Evolutionary conservation across 805 yeast species (phyloP), one percentile per base, ranked within the genome.

Genomic region (Hanseniaspora taiwanica): DNA sequence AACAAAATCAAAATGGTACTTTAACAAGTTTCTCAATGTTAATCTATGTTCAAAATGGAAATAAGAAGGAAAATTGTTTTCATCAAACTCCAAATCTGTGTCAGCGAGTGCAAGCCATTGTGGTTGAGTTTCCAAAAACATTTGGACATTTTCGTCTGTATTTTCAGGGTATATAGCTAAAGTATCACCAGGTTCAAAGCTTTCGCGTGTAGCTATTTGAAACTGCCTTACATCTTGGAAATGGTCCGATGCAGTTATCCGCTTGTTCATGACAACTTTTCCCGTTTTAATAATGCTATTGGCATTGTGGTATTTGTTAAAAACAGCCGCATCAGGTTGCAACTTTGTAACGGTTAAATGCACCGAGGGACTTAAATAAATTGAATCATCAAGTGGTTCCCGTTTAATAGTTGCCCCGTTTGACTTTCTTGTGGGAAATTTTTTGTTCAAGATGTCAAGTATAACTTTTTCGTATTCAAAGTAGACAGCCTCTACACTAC

Each of bases 191-290:
- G 96, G 87, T 2, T 49, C 42, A 48, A 72, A 82, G 1, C 21
- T 9, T 1, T 39, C 40, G 1, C 46, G 43, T 14, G 61, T 56
- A 21, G 62, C 56, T 14, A 84, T 62, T 0, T 55, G 52, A 12
- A 86, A 56, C 40, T 71, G 74, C 29, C 96, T 66, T 2, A 89
- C 94, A 55, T 91, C 97, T 58, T 91, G 97, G 60, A 84, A 85
- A 61, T 91, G 97, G 39, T 74, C 78, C 0, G 48, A 44, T 0
- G 72, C 56, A 0, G 97, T 89, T 13, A 91, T 62, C 43, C 95
- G 60, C 1, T 58, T 46, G 51, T 84, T 84, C 2, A 45, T 35
- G 0, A 46, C 42, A 6, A 87, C 66, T 8, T 47, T 60, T 0
- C 81, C 94, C 6, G 40, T 42, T 6, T 48, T 38, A 5, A 59